These are phyloP conservation scores for Phytophthora europaea DNA, from an alignment of 352 stramenopile species.

Conservation along the genomic window DNA sequence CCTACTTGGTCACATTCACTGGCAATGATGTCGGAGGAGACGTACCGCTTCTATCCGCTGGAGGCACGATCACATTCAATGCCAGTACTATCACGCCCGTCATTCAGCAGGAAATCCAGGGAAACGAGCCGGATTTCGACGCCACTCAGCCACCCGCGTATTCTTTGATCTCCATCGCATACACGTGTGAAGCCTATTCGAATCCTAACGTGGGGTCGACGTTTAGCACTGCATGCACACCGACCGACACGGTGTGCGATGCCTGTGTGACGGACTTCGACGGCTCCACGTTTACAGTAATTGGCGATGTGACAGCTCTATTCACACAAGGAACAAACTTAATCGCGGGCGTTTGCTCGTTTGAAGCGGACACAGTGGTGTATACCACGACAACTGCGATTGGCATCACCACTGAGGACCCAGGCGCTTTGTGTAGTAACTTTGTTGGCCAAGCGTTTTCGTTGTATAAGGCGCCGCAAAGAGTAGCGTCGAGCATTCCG, in stretches of 20 bases:
- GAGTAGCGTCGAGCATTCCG: slow-evolving; percentile 37
- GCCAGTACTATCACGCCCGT: slow-evolving; percentile 15
- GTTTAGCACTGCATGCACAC: slow-evolving; percentile 69
- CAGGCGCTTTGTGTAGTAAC: slow-evolving; percentile 61
- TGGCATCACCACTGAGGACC: slow-evolving; percentile 47
- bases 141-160: slow-evolving; percentile 17
- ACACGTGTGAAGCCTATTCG: slow-evolving; percentile 89
- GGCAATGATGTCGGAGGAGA: slow-evolving; percentile 87
- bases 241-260: slow-evolving; percentile 44
- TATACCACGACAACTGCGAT: slow-evolving; percentile 38
- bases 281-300: slow-evolving; percentile 61
- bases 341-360: slow-evolving; percentile 67
- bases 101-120: slow-evolving; percentile 48
- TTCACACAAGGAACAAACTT: slow-evolving; percentile 40
- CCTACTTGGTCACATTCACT: slow-evolving; percentile 92
- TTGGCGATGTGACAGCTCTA: slow-evolving; percentile 18
- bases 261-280: slow-evolving; percentile 77
- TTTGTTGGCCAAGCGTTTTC: slow-evolving; percentile 48
- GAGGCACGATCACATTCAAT: slow-evolving; percentile 54
- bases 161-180: slow-evolving; percentile 54
- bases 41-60: slow-evolving; percentile 76
- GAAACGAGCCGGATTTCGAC: slow-evolving; percentile 61
- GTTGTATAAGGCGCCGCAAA: slow-evolving; percentile 72
- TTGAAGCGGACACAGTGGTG: slow-evolving; percentile 45
- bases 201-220: slow-evolving; percentile 65